Evolutionary conservation across 768 basidiomycete species (phyloP), one percentile per base, ranked within the genome.

Genomic region (Boletellus ananas): DNA sequence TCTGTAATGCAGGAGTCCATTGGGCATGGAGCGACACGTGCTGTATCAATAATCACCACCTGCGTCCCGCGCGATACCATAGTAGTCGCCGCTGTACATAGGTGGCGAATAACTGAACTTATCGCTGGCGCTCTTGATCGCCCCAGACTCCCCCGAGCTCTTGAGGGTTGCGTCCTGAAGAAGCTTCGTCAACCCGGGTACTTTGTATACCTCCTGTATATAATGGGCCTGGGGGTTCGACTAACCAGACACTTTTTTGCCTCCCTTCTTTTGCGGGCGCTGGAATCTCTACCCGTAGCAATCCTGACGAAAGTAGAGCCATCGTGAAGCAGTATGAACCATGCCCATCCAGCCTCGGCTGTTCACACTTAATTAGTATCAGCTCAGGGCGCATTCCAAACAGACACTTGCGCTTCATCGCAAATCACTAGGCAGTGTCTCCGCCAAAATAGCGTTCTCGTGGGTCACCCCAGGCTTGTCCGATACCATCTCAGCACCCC

Each of bases 31-130:
- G 23, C 23, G 23, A 25, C 4, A 25, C 23, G 4, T 25, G 23
- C 23, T 25, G 23, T 25, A 25, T 25, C 23, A 6, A 25, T 5
- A 25, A 25, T 17, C n/a, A 54, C 49, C 49, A 36, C 43, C 55
- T 6, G 81, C 81, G 61, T 84, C 82, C 16, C 82, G 81, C 21
- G 79, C 60, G 38, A 84, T 78, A 29, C 83, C 71, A 57, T 75
- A 84, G 21, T 74, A 68, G 27, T 65, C 64, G 0, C 79, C 80
- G 12, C 77, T 76, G 58, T 83, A 81, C 0, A 67, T 68, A 27
- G 74, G 61, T 16, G 81, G 78, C 17, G 80, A 80, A 60, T 83
- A 84, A 50, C 80, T 81, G 51, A 74, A 82, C n/a, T n/a, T n/a
- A 62, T 84, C 81, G 47, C 71, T 75, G 16, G 81, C 79, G 42